Percentiles rank a stretch among this genome's conserved stretches.
These are phyloP conservation scores for Fusarium kyushuense DNA, from an alignment of 2,329 filamentous ascomycete species.

Conservation along the genomic window DNA sequence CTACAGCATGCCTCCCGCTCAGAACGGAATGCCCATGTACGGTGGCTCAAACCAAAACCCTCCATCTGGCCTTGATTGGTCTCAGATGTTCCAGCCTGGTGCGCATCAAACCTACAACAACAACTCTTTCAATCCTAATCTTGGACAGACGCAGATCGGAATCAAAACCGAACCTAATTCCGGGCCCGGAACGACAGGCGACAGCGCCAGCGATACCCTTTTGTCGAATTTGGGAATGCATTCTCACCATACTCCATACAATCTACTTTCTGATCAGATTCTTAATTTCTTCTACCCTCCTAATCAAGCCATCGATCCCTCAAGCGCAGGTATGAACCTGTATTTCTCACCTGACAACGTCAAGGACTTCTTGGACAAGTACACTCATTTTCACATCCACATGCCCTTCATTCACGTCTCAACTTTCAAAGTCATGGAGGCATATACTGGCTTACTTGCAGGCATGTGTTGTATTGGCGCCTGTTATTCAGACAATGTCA, in stretches of 20 bases:
- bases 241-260: conserved; percentile 63
- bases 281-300: conserved; percentile 68
- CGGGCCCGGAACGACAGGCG: conserved; percentile 63
- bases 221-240: conserved; percentile 63
- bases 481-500: conserved; percentile 76
- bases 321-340: conserved; percentile 67
- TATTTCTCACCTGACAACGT: conserved; percentile 76
- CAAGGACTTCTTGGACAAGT: conserved; percentile 77
- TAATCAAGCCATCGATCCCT: conserved; percentile 60
- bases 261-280: conserved; percentile 67
- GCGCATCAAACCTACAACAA: conserved; percentile 74
- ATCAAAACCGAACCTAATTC: conserved; percentile 75
- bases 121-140: conserved; percentile 72
- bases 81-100: conserved; percentile 82
- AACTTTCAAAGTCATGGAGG: conserved; percentile 75
- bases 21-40: conserved; percentile 75
- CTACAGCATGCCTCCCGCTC: conserved; percentile 72
- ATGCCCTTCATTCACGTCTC: conserved; percentile 79
- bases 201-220: conserved; percentile 59
- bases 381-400: conserved; percentile 79
- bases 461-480: conserved; percentile 80
- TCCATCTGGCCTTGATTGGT: conserved; percentile 77
- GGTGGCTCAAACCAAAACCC: conserved; percentile 70
- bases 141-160: conserved; percentile 76
- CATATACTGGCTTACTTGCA: conserved; percentile 75